These are phyloP conservation scores for Penicillium sp. DNA, from an alignment of 2,329 filamentous ascomycete genomes.

Conservation along the genomic window DNA sequence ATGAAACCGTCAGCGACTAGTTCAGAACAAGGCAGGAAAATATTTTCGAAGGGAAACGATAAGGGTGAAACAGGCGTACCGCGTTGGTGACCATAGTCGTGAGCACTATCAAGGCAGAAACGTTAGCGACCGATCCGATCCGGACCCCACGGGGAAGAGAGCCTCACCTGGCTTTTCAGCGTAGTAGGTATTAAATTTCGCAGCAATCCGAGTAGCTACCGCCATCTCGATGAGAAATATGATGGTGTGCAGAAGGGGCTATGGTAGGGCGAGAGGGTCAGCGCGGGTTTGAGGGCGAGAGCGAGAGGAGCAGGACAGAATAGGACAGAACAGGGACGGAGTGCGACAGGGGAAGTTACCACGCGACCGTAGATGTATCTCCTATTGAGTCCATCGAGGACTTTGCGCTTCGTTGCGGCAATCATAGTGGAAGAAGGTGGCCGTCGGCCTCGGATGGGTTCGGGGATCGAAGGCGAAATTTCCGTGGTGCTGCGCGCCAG, in stretches of 20 bases:
- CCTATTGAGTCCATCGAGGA: slow-evolving; percentile 50
- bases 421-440: slow-evolving; percentile 43
- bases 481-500: slow-evolving; percentile 34
- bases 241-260: slow-evolving; percentile 87
- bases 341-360: slow-evolving; percentile 35
- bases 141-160: background rate
- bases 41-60: background rate
- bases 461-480: slow-evolving; percentile 30
- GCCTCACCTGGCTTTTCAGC: slow-evolving; percentile 77
- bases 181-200: slow-evolving; percentile 94
- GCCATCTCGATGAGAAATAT: slow-evolving; percentile 88
- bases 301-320: background rate
- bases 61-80: slow-evolving; percentile 52
- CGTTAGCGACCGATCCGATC: slow-evolving; percentile 19
- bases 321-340: too few species aligned
- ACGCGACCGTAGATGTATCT: slow-evolving; percentile 53
- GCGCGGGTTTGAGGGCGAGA: slow-evolving; percentile 3
- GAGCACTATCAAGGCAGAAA: slow-evolving; percentile 63
- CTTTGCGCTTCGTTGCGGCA: slow-evolving; percentile 43
- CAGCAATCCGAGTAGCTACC: slow-evolving; percentile 77
- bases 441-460: slow-evolving; percentile 22
- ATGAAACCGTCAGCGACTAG: slow-evolving; percentile 2
- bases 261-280: slow-evolving; percentile 25
- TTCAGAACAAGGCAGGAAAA: background rate
- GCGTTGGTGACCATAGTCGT: slow-evolving; percentile 99